These are phyloP conservation scores for Debaryomycetaceae sp. DNA, from an alignment of 1,139 yeast genomes.

Conservation along the genomic window DNA sequence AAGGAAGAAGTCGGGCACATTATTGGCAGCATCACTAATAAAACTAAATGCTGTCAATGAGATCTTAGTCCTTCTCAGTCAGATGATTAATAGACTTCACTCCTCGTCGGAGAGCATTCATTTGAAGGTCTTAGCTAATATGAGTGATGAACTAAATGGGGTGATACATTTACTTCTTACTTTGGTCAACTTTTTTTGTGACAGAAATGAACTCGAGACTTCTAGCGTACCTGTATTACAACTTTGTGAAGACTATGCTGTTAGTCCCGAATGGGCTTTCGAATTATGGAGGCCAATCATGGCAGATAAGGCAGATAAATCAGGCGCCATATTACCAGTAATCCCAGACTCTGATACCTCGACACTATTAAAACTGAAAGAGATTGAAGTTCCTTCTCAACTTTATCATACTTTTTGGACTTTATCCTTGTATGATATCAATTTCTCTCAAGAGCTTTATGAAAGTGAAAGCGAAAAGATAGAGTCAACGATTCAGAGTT, in stretches of 20 bases:
- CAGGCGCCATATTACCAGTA: background rate
- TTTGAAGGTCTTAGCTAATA: conserved; percentile 67
- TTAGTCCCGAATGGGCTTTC: conserved; percentile 69
- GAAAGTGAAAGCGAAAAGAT: conserved; percentile 42
- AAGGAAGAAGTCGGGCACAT: conserved; percentile 47
- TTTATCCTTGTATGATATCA: conserved; percentile 69
- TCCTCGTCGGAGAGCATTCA: conserved; percentile 45
- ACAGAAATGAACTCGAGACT: conserved; percentile 28
- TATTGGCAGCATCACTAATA: conserved; percentile 48
- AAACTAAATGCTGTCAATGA: conserved; percentile 54
- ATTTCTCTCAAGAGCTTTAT: conserved; percentile 52
- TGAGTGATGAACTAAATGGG: conserved; percentile 67
- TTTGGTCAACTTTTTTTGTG: conserved; percentile 51
- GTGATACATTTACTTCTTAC: conserved; percentile 65
- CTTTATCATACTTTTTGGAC: conserved; percentile 72
- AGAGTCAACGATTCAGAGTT: conserved; percentile 28
- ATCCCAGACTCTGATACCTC: conserved; percentile 20
- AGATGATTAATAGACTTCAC: conserved; percentile 42
- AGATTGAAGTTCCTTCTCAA: background rate
- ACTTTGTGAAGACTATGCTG: conserved; percentile 45
- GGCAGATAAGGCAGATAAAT: conserved; percentile 11
- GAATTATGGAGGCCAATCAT: conserved; percentile 68
- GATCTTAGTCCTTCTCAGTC: conserved; percentile 60
- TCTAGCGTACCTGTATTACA: conserved; percentile 44
- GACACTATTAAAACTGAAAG: conserved; percentile 31